Evolutionary conservation across 148 eudicot genomes (phyloP).

Genomic region (Fagopyrum homotropicum): DNA sequence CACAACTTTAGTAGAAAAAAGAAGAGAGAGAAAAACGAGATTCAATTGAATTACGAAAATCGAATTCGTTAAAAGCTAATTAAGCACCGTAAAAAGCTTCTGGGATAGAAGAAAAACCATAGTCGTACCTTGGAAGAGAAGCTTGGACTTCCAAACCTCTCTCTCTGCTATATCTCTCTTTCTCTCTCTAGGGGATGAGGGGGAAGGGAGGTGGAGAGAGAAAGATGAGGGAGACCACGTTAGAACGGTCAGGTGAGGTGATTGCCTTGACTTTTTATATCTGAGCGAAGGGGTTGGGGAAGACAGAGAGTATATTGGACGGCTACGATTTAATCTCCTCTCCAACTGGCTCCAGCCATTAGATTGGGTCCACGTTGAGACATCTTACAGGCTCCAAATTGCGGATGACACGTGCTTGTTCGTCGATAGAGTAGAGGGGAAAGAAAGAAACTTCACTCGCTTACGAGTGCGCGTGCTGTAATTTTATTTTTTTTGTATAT

Average conservation of each 20-base stretch:
- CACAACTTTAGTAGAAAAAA: background rate
- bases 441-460: background rate
- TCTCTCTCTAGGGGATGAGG: constrained; percentile 11
- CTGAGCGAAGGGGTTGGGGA: background rate
- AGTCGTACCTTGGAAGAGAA: constrained; percentile 9
- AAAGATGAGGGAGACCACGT: constrained; percentile 8
- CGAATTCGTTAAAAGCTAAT: background rate
- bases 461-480: background rate
- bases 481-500: too few relatives aligned
- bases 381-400: background rate
- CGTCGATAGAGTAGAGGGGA: constrained; percentile 23
- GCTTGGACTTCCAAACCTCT: constrained; percentile 4
- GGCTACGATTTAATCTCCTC: constrained; percentile 26
- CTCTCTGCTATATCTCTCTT: constrained; percentile 9
- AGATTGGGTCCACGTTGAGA: constrained; percentile 20
- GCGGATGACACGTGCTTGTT: constrained; percentile 29
- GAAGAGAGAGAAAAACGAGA: constrained; percentile 5
- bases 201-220: background rate
- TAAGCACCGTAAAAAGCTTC: background rate
- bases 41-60: constrained; percentile 6
- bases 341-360: constrained; percentile 10
- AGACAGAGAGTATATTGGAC: constrained; percentile 15
- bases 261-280: constrained; percentile 24
- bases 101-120: background rate
- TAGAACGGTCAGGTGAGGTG: constrained; percentile 23